Evolutionary conservation across 1,284 basidiomycete genomes (phyloP), one percentile per base, ranked within the genome.

Genomic region (Schizopora paradoxa): DNA sequence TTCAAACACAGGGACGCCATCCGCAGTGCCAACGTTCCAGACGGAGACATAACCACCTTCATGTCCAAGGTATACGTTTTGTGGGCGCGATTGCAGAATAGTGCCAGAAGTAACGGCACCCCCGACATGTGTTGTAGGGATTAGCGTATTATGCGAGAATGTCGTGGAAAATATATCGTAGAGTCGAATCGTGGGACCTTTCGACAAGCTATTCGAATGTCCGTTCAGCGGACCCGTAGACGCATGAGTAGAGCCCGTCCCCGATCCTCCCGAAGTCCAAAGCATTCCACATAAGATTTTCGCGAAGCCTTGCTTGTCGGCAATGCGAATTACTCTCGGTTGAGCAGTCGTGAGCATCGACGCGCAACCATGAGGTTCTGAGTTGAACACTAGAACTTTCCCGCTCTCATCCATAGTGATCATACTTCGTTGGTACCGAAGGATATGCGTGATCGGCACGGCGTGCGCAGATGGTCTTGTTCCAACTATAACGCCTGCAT

Each of bases 31-130:
- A 6, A 76, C 52, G n/a, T 64, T 60, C 91, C 93, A 98, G 7
- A 92, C 67, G 0, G 82, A 84, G 50, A 97, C 72, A 56, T 75
- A 86, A 0, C 95, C 96, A 34, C 88, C 91, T 62, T 98, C 94
- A 58, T 99, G 95, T 0, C 89, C 92, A n/a, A 99, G 70, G 57
- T 84, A 98, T 23, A 91, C 84, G 14, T 69, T 64, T 1, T 76
- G 70, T 0, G 83, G 80, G 7, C 77, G 67, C 0, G 82, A 74
- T 0, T 89, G 85, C 4, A 98, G 65, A 19, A 90, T 67, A 0
- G 92, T 79, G 0, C 86, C 91, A 22, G 82, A 79, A 0, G 87
- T 90, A 10, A 96, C 87, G 0, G 86, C 73, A n/a, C n/a, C n/a
- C 1, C 94, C 94, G 38, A 86, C 68, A 50, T 78, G 70, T 54